Percentiles rank a stretch among this genome's conserved stretches.
Conservation (phyloP, 371 early-diverging fungal species). For the Rhizopus sp. region DNA sequence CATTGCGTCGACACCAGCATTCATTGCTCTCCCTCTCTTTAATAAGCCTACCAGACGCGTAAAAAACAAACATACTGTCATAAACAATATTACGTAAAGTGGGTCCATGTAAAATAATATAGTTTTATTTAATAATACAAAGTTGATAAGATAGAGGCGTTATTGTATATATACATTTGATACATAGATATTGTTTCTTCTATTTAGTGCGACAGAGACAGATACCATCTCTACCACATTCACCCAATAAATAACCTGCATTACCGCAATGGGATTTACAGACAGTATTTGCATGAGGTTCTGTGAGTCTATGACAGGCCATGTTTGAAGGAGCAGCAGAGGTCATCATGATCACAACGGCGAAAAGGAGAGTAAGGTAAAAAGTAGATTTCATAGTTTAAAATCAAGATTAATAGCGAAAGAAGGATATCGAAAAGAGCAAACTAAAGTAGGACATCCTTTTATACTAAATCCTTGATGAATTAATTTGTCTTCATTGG, state of each 20-base stretch:
- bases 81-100: no score
- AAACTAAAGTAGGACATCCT: neutral
- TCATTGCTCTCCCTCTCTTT: no score
- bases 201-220: constrained; percentile 25
- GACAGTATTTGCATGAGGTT: constrained; percentile 19
- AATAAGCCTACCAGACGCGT: no score
- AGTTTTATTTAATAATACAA: no score
- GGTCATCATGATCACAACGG: constrained; percentile 6
- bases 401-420: neutral
- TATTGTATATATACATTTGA: neutral
- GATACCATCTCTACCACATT: constrained; percentile 26
- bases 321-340: constrained; percentile 11
- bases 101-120: no score
- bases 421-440: neutral
- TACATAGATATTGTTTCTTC: neutral
- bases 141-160: neutral
- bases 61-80: no score
- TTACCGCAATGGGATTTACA: constrained; percentile 23
- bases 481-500: no score
- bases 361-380: constrained; percentile 10
- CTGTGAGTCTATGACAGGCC: constrained; percentile 18
- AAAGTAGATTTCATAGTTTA: constrained; percentile 19
- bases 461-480: no score
- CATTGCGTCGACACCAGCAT: no score
- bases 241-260: constrained; percentile 19